A percentile compares a stretch with the other conserved stretches of the same genome.
phyloP scores from a whole-genome alignment of 169 alveolate genomes.

The Miamiensis avidus region DNA sequence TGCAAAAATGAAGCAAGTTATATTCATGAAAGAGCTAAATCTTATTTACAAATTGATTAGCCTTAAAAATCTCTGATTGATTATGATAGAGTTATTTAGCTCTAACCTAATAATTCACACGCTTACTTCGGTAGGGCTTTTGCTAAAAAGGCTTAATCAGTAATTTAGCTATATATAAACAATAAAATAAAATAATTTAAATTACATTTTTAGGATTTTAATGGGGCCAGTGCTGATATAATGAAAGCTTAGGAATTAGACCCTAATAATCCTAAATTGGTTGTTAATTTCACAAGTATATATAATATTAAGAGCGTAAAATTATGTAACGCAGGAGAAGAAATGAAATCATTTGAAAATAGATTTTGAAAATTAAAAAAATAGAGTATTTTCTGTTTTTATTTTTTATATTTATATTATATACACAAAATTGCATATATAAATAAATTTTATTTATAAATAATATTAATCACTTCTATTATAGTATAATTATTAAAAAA shows the following conservation, averaged over 20 bases:
- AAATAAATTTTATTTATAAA: no score
- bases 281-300: conserved; percentile 67
- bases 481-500: no score
- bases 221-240: conserved; percentile 83
- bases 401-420: no score
- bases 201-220: conserved; percentile 31
- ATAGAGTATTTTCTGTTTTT: no score
- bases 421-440: no score
- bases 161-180: not conserved
- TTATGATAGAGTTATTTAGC: conserved; percentile 61
- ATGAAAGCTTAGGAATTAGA: conserved; percentile 73
- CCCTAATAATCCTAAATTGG: conserved; percentile 72
- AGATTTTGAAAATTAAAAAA: not conserved
- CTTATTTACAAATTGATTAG: conserved; percentile 67
- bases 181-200: not conserved
- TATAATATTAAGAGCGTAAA: conserved; percentile 68
- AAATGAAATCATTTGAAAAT: conserved; percentile 27
- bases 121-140: conserved; percentile 85
- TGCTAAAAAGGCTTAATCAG: conserved; percentile 59
- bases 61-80: conserved; percentile 73
- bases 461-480: no score
- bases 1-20: conserved; percentile 75
- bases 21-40: conserved; percentile 86
- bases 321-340: conserved; percentile 84
- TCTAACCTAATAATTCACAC: conserved; percentile 81